phyloP scores from a whole-genome alignment of 768 basidiomycete genomes.

The Boletales sp. region DNA sequence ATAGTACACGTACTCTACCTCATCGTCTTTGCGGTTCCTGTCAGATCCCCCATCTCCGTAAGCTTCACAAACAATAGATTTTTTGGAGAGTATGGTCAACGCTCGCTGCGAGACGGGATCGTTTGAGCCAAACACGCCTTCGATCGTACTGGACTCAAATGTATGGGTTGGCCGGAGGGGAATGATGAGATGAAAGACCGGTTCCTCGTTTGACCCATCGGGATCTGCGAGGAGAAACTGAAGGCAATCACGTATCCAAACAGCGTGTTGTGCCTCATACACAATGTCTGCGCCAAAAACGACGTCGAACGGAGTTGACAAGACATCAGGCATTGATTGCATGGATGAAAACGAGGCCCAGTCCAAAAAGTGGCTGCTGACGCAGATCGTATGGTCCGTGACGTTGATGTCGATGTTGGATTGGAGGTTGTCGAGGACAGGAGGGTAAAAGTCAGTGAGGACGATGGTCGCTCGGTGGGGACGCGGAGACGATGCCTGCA shows the following conservation, averaged over 20 bases:
- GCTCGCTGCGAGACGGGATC: slow-evolving; percentile 9
- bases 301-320: slow-evolving; percentile 42
- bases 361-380: slow-evolving; percentile 34
- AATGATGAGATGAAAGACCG: slow-evolving; percentile 69
- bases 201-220: neutral
- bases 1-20: slow-evolving; percentile 71
- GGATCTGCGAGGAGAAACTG: slow-evolving; percentile 33
- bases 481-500: slow-evolving; percentile 7
- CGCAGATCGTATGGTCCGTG: slow-evolving; percentile 2
- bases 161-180: slow-evolving; percentile 66
- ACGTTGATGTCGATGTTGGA: slow-evolving; percentile 42
- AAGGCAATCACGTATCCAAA: slow-evolving; percentile 45
- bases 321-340: slow-evolving; percentile 13
- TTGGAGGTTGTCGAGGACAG: slow-evolving; percentile 45
- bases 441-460: slow-evolving; percentile 49
- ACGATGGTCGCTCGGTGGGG: slow-evolving; percentile 27
- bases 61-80: slow-evolving; percentile 54
- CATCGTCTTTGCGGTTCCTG: slow-evolving; percentile 33
- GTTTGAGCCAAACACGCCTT: slow-evolving; percentile 44
- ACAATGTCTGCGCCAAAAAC: slow-evolving; percentile 53
- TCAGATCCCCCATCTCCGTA: slow-evolving; percentile 12
- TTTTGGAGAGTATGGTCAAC: slow-evolving; percentile 52
- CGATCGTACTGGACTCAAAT: slow-evolving; percentile 56
- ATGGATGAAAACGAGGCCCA: slow-evolving; percentile 34
- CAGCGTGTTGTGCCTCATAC: slow-evolving; percentile 48